Evolutionary conservation across 2,329 filamentous ascomycete species (phyloP), one percentile per base, ranked within the genome.

Genomic region (Venturia asperata): DNA sequence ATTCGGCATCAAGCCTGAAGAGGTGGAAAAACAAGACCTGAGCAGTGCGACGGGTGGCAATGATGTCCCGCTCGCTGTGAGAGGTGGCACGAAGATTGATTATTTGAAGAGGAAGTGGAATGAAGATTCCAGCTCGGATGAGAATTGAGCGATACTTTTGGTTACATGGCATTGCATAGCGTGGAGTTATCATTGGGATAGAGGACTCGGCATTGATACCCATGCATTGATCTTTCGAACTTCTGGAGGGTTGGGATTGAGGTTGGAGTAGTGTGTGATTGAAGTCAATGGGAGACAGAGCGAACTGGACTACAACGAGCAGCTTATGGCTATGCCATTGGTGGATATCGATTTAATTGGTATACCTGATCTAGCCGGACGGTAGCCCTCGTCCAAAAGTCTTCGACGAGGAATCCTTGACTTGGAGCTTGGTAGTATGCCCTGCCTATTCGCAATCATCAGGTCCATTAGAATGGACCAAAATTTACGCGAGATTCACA

Each of bases 1-100:
- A 24, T 66, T 66, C 49, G 64, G 64, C 15, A 41, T 66, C 13
- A 66, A 66, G 47, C 42, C 37, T 9, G 64, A 34, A 15, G 55
- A 66, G 61, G 60, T 21, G 60, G 34, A 21, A 37, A 61, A 43
- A 17, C 52, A 58, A 17, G 52, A 58, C 37, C 19, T 58, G 52
- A 58, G 52, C n/a, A 37, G 19, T 17, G 60, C 60, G 10, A 61
- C 60, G 37, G 60, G 60, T 61, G 60, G 60, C 15, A 61, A 61
- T 61, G 60, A 61, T 61, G n/a, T 61, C 24, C 39, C 60, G 37
- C 37, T 61, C 15, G 60, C 27, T 17, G 15, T 15, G 6, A 43
- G 60, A 45, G 60, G 60, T 6, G 60, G 37, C 21, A 61, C 34
- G 60, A 39, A 39, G 30, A 58, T 37, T 34, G 52, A 58, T 58